Base-by-base conservation (phyloP, 2,329 filamentous ascomycete genomes). In the Botrytis medusae region DNA sequence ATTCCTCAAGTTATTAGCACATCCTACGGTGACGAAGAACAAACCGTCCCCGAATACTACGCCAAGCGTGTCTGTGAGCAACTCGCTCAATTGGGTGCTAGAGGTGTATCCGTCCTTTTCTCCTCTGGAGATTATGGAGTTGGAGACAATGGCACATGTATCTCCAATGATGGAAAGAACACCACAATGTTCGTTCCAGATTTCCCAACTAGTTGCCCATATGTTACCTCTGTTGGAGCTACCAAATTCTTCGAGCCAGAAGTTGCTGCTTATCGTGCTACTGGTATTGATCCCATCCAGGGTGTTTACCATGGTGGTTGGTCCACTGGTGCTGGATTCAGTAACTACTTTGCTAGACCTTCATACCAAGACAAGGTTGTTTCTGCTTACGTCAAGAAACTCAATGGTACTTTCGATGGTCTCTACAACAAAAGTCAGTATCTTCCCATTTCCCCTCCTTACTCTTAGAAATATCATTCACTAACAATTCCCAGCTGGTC, bases 1-100 rank as follows among this genome's bases (percentile, higher is more conserved):
- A 78, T 89, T 22, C 88, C 89, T 0, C 87, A 88, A 69, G 85
- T 90, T 2, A 83, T 90, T 20, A 86, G 86, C 64, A 85, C 88
- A 32, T 88, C 87, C 22, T 90, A 90, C 78, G 86, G 85, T 22
- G 88, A 90, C 75, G 86, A 90, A 75, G 88, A 90, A 81, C 83
- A 87, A 67, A 84, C 85, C 0, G 86, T 90, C 0, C 87, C 88
- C 2, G 76, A 76, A 20, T 80, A 83, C 2, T 90, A 89, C 74
- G 88, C 87, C 0, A 78, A 81, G 69, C 84, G 84, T 40, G 86
- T 89, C 4, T 90, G 88, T 79, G 81, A 84, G 71, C 80, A 87
- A 74, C 85, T 89, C 73, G 87, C 86, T 14, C 83, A 88, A 72
- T 83, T 90, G 6, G 82, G 87, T 3, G 85, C 83, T 20, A 84